phyloP scores from a whole-genome alignment of 768 basidiomycete species.

The Mrakia gelida region DNA sequence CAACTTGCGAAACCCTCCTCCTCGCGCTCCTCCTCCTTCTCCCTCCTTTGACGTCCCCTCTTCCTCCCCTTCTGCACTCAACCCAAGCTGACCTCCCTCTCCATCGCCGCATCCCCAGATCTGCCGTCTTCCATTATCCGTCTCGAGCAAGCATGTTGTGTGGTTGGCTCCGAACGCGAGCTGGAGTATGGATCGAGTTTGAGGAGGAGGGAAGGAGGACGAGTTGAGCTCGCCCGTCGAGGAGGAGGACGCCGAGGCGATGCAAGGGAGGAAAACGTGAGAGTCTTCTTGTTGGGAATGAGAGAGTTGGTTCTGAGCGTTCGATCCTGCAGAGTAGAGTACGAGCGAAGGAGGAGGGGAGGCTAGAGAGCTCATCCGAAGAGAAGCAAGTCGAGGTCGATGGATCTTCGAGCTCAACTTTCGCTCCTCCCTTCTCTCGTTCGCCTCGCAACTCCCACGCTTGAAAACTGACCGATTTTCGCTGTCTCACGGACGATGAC shows the following conservation, averaged over 20 bases:
- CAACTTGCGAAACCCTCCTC: slow-evolving; percentile 7
- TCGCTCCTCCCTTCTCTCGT: too few species aligned
- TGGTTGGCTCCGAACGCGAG: slow-evolving; percentile 21
- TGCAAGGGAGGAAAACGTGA: not conserved
- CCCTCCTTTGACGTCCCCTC: too few species aligned
- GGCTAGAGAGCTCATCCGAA: not conserved
- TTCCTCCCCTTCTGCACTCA: too few species aligned
- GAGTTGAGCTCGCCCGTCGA: not conserved
- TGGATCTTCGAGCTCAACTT: too few species aligned
- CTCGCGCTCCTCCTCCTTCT: not conserved
- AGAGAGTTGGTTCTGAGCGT: slow-evolving; percentile 14
- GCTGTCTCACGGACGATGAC: too few species aligned
- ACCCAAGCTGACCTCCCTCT: not conserved
- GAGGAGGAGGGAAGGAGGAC: slow-evolving; percentile 16
- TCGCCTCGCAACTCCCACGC: too few species aligned
- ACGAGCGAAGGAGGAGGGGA: not conserved
- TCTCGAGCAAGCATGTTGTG: not conserved
- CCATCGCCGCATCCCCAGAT: slow-evolving; percentile 9
- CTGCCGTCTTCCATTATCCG: not conserved
- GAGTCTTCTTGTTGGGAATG: not conserved
- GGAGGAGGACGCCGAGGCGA: not conserved
- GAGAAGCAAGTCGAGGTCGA: too few species aligned
- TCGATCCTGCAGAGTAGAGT: slow-evolving; percentile 8
- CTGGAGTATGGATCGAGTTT: not conserved
- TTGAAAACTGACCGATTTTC: too few species aligned